Conservation (phyloP, 2,329 filamentous ascomycete genomes). For the Exophiala alcalophila region DNA sequence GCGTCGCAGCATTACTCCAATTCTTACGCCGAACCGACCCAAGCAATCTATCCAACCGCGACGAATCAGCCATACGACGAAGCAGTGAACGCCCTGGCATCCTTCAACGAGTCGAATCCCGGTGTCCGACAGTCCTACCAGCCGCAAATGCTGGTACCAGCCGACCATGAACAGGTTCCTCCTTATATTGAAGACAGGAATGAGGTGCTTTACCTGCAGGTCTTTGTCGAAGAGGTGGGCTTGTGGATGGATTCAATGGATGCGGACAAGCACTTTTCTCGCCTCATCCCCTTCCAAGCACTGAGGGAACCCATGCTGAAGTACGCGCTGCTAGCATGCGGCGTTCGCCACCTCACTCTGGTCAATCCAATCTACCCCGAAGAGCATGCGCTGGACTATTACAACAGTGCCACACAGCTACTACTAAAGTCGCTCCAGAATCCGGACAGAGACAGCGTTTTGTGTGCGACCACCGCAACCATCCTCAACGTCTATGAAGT, state of each 20-base stretch:
- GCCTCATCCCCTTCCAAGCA: constrained; percentile 77
- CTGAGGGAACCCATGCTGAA: constrained; percentile 82
- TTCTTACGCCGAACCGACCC: constrained; percentile 44
- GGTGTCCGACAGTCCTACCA: constrained; percentile 30
- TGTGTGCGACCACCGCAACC: constrained; percentile 83
- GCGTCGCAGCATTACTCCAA: constrained; percentile 19
- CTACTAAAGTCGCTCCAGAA: constrained; percentile 76
- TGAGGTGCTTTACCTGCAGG: constrained; percentile 84
- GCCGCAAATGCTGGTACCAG: constrained; percentile 20
- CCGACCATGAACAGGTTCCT: constrained; percentile 33
- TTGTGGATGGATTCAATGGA: constrained; percentile 95
- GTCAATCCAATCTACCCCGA: constrained; percentile 66
- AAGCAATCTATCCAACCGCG: constrained; percentile 42
- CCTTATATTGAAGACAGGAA: constrained; percentile 71
- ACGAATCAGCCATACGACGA: constrained; percentile 35
- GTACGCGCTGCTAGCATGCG: constrained; percentile 85
- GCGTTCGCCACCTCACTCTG: constrained; percentile 74
- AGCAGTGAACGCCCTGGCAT: constrained; percentile 30
- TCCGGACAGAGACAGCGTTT: constrained; percentile 75
- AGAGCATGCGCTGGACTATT: constrained; percentile 77
- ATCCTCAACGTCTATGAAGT: constrained; percentile 90
- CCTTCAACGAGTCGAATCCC: constrained; percentile 35
- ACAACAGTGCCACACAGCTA: constrained; percentile 78
- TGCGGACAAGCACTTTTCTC: constrained; percentile 78
- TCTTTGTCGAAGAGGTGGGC: constrained; percentile 86